A percentile compares a stretch with the other conserved stretches of the same genome.
Conservation (phyloP, 176 grass and related monocot species). For the Lolium rigidum region DNA sequence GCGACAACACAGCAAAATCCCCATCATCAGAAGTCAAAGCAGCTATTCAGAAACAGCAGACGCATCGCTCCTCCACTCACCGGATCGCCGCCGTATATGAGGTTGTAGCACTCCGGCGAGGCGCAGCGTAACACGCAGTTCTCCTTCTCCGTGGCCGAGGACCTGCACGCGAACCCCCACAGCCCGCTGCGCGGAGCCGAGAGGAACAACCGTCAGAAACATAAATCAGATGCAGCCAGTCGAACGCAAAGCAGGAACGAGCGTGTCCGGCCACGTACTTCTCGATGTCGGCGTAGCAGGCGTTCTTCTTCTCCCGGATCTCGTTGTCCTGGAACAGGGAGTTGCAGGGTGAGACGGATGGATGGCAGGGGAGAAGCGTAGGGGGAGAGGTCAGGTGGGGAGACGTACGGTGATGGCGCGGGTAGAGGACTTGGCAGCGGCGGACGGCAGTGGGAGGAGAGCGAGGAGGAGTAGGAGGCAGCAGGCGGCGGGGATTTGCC, state of each 20-base stretch:
- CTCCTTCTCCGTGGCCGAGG: constrained; percentile 85
- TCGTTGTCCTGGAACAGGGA: constrained; percentile 59
- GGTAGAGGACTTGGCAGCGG: constrained; percentile 66
- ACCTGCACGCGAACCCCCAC: constrained; percentile 86
- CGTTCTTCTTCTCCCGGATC: constrained; percentile 80
- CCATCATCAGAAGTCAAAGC: constrained; percentile 29
- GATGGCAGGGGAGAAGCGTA: neutral
- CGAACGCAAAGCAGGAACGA: neutral
- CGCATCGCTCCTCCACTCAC: constrained; percentile 42
- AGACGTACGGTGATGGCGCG: constrained; percentile 72
- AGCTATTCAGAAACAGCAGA: neutral
- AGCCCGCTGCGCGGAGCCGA: constrained; percentile 60
- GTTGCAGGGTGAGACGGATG: neutral
- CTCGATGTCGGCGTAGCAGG: constrained; percentile 93
- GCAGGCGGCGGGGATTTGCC: constrained; percentile 7
- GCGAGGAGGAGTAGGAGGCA: constrained; percentile 49
- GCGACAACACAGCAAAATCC: neutral
- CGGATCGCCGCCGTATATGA: constrained; percentile 89
- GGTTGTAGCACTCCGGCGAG: constrained; percentile 79
- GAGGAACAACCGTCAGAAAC: constrained; percentile 10
- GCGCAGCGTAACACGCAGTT: constrained; percentile 92
- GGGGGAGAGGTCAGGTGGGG: neutral
- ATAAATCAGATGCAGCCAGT: constrained; percentile 6
- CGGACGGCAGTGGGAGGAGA: constrained; percentile 35
- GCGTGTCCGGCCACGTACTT: constrained; percentile 49